Percentiles rank a stretch among this genome's conserved stretches.
These are phyloP conservation scores for Starmera quercuum DNA, from an alignment of 805 yeast genomes.

Conservation along the genomic window DNA sequence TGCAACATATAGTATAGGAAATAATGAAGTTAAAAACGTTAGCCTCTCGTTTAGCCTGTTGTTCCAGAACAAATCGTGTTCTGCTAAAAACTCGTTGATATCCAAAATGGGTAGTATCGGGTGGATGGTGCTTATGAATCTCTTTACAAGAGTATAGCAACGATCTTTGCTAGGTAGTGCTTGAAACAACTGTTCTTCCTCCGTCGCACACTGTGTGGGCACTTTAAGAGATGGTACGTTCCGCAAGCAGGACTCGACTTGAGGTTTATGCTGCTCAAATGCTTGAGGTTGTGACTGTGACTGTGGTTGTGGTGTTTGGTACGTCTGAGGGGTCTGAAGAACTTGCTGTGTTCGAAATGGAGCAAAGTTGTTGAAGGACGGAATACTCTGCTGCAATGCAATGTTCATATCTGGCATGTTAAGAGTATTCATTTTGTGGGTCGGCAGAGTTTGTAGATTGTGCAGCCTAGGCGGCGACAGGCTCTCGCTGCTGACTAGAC, in stretches of 20 bases:
- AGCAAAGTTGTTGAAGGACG: not conserved
- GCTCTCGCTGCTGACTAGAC: slow-evolving; percentile 17
- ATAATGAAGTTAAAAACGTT: slow-evolving; percentile 40
- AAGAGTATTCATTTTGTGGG: slow-evolving; percentile 7
- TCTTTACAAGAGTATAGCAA: slow-evolving; percentile 37
- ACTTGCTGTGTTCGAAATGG: too few species aligned
- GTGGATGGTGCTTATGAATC: slow-evolving; percentile 47
- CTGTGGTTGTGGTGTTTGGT: not conserved
- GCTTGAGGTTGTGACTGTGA: not conserved
- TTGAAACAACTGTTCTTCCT: slow-evolving; percentile 26
- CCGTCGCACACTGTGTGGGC: slow-evolving; percentile 4
- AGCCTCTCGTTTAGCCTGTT: slow-evolving; percentile 22
- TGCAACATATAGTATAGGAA: slow-evolving; percentile 50
- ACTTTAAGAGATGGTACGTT: not conserved
- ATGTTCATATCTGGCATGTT: not conserved
- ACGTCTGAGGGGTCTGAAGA: too few species aligned
- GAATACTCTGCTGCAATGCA: not conserved
- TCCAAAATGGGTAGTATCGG: slow-evolving; percentile 48
- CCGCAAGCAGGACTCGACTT: not conserved
- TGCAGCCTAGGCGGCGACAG: slow-evolving; percentile 20
- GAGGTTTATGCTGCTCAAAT: not conserved
- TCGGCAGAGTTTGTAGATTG: slow-evolving; percentile 18
- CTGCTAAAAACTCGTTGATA: slow-evolving; percentile 31
- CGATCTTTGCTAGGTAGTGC: slow-evolving; percentile 39
- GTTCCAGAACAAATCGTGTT: slow-evolving; percentile 46